phyloP scores from a whole-genome alignment of 345 rosid species.

The sweet orange (Citrus sinensis) region DNA sequence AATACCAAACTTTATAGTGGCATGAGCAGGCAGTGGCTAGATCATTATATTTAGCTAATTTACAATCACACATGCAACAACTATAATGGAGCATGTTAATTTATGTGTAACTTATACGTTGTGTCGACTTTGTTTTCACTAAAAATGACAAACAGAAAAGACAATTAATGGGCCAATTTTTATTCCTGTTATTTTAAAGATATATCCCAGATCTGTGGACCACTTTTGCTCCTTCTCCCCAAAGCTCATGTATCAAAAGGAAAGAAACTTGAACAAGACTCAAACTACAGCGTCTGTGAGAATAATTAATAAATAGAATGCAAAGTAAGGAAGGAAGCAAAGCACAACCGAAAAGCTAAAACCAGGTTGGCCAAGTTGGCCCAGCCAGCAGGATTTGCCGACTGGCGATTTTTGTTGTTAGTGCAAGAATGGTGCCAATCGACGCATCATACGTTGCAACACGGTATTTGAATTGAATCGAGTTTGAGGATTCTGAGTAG shows the following conservation, averaged over 20 bases:
- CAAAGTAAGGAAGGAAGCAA: not conserved
- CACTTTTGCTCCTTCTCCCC: not conserved
- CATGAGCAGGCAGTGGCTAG: too few species aligned
- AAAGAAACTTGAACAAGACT: too few species aligned
- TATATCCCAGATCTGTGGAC: not conserved
- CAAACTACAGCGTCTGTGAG: not conserved
- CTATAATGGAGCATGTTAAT: too few species aligned
- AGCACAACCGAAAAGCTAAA: conserved; percentile 24
- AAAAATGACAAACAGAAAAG: not conserved
- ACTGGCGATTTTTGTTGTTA: conserved; percentile 11
- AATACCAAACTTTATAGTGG: too few species aligned
- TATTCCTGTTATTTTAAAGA: not conserved
- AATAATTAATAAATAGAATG: not conserved
- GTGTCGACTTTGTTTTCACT: too few species aligned
- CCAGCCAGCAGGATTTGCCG: conserved; percentile 26
- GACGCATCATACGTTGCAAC: not conserved
- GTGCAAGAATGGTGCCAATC: conserved; percentile 3
- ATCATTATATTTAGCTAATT: too few species aligned
- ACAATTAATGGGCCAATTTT: not conserved
- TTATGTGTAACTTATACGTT: too few species aligned
- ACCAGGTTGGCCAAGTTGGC: conserved; percentile 25
- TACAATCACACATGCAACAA: too few species aligned
- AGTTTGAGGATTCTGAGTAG: not conserved
- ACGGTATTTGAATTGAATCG: not conserved
- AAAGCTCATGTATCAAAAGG: not conserved